These are phyloP conservation scores for Sphagnurus paluster DNA, from an alignment of 1,284 basidiomycete genomes.

Conservation along the genomic window DNA sequence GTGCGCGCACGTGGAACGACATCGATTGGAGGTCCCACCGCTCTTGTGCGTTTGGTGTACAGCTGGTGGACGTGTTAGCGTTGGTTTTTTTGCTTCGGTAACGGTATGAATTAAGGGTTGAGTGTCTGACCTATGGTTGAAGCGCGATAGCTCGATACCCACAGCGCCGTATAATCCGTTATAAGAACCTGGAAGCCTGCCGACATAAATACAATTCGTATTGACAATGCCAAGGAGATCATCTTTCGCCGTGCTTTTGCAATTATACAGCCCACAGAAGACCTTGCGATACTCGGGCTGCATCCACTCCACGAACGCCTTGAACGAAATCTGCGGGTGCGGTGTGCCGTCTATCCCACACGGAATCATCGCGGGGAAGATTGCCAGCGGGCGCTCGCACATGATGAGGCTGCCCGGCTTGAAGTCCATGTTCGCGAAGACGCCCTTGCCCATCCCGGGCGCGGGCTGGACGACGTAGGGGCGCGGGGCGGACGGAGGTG, in stretches of 20 bases:
- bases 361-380: background rate
- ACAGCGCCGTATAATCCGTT: background rate
- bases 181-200: background rate
- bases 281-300: background rate
- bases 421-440: background rate
- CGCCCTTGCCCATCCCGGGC: background rate
- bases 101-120: background rate
- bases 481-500: background rate
- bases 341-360: background rate
- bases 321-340: background rate
- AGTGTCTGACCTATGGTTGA: background rate
- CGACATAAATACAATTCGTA: background rate
- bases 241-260: background rate
- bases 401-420: background rate
- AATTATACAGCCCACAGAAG: background rate
- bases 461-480: background rate
- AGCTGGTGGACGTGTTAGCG: background rate
- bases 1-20: constrained; percentile 1
- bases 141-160: background rate
- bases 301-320: background rate
- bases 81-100: background rate
- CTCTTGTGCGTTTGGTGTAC: constrained; percentile 7
- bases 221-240: background rate
- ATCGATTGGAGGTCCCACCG: constrained; percentile 1
- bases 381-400: background rate